Evolutionary conservation across 1,284 basidiomycete genomes (phyloP).

Genomic region (Coriolopsis trogii): DNA sequence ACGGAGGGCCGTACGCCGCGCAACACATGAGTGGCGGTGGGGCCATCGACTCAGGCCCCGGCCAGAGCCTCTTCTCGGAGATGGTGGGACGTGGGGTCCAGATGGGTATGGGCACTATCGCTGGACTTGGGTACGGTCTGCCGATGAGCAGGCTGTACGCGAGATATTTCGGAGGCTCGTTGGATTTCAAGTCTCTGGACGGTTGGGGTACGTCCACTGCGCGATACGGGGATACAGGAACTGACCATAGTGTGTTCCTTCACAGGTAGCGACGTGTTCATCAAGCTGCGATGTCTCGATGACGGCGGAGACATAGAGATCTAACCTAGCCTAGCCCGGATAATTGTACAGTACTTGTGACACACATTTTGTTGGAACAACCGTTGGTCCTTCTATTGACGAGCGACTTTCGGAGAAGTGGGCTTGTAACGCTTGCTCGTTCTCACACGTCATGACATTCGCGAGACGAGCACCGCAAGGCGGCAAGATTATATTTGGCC

Average conservation of each 20-base stretch:
- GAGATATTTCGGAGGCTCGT: slow-evolving; percentile 77
- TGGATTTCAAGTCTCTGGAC: slow-evolving; percentile 77
- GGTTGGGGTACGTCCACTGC: slow-evolving; percentile 69
- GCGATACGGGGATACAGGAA: background rate
- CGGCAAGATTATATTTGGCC: slow-evolving; percentile 39
- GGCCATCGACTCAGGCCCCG: slow-evolving; percentile 54
- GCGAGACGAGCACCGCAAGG: slow-evolving; percentile 16
- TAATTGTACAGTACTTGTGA: slow-evolving; percentile 13
- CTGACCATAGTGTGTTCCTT: slow-evolving; percentile 1
- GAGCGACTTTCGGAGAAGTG: background rate
- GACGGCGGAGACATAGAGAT: slow-evolving; percentile 59
- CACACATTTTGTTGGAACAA: background rate
- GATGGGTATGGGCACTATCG: slow-evolving; percentile 75
- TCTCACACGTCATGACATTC: no score
- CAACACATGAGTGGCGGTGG: slow-evolving; percentile 74
- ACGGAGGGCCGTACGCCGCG: slow-evolving; percentile 71
- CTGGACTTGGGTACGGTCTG: slow-evolving; percentile 83
- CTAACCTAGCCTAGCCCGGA: slow-evolving; percentile 17
- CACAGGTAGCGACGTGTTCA: slow-evolving; percentile 79
- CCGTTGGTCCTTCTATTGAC: background rate
- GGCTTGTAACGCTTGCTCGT: no score
- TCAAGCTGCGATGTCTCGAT: slow-evolving; percentile 74
- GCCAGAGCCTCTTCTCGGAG: slow-evolving; percentile 64
- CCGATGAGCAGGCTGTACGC: slow-evolving; percentile 87
- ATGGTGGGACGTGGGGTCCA: slow-evolving; percentile 78